Base-by-base conservation (phyloP, 2,329 filamentous ascomycete species). In the Sporothrix mexicana region DNA sequence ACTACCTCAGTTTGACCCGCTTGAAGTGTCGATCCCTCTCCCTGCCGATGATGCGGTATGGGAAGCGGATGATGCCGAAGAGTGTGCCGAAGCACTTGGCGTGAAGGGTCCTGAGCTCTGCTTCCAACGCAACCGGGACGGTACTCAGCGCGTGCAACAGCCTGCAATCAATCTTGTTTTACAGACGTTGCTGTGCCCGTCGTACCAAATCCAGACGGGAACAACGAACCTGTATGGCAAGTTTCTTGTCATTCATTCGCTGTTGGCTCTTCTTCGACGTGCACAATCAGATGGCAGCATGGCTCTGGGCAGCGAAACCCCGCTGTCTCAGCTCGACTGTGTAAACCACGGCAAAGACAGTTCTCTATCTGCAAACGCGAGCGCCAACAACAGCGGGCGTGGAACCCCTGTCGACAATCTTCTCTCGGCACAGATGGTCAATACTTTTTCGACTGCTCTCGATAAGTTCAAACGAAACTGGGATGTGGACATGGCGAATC, bases 221-320 rank as follows among this genome's bases (percentile, higher is more conserved):
- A 87, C 87, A 25, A 93, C 91, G 1, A 94, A 93, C 76, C 83
- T 91, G 1, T 92, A 90, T 77, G 90, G 90, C 49, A 94, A 94
- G 78, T 93, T 93, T 77, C 87, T 94, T 72, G 80, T 94, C 64
- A 88, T 94, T 8, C 92, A 94, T 77, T 88, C 88, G 13, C 83
- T 94, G 70, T 85, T 92, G 72, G 84, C 88, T 6, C 85, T 92
- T 75, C 87, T 93, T 75, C 80, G 81, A 70, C 80, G 81, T 47
- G 83, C 81, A 12, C 83, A 84, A 72, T 76, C 82, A 2, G 83
- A 83, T 59, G 85, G 83, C 6, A 81, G 79, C 70, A 76, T 81
- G 8, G 76, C 78, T 30, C 78, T 81, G 41, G 74, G 78, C 74
- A 80, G 82, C 59, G 85, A 83, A 72, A 90, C 89, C 1, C 89